Percentiles rank a stretch among this genome's conserved stretches.
Conservation (phyloP, 805 yeast species). For the Zygoascus biomembranicola region DNA sequence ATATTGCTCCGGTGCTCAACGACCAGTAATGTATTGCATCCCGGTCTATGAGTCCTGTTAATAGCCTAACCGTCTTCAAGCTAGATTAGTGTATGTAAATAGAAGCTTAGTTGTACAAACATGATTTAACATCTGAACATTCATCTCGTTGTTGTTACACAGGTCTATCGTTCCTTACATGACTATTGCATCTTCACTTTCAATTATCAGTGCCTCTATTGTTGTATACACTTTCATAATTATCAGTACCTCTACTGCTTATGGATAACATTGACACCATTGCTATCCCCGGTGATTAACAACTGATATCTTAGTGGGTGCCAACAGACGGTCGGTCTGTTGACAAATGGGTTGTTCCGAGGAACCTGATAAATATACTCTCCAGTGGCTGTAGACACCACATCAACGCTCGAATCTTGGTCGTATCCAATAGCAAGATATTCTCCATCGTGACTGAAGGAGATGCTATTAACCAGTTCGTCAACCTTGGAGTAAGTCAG, state of each 20-base stretch:
- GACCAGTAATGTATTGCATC: background rate
- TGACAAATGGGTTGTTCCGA: constrained; percentile 14
- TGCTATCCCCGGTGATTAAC: constrained; percentile 25
- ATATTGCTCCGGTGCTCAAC: constrained; percentile 31
- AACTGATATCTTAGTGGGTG: constrained; percentile 24
- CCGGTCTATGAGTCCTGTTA: background rate
- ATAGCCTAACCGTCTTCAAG: background rate
- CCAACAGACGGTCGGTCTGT: constrained; percentile 27
- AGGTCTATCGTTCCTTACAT: no score
- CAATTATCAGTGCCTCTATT: background rate
- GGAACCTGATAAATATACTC: constrained; percentile 17
- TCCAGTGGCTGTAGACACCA: constrained; percentile 31
- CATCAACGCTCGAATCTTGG: constrained; percentile 32
- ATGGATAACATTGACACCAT: constrained; percentile 13
- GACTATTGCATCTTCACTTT: no score
- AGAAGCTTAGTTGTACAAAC: constrained; percentile 5
- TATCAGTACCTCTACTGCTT: background rate
- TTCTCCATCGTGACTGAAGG: constrained; percentile 39
- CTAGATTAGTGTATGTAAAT: background rate
- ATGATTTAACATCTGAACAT: background rate
- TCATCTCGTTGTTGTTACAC: background rate
- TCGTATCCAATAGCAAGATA: constrained; percentile 40
- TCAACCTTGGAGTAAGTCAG: constrained; percentile 29
- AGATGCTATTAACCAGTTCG: constrained; percentile 36
- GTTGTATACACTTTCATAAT: no score